phyloP scores from a whole-genome alignment of 768 basidiomycete species.

The Tephrocybe rancida region DNA sequence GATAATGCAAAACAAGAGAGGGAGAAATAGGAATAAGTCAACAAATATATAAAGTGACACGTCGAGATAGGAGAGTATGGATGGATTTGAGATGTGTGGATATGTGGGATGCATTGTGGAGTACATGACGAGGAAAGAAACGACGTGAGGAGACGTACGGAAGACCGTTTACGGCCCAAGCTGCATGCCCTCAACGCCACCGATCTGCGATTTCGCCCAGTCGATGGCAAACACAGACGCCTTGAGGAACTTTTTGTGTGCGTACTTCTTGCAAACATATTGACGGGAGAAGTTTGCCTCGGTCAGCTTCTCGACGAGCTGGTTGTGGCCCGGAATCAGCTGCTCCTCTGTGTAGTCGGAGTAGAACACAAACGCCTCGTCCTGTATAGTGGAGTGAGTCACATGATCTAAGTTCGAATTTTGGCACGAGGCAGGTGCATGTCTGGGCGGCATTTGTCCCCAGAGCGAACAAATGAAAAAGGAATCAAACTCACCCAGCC shows the following conservation, averaged over 20 bases:
- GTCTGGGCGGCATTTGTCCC: neutral
- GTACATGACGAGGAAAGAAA: conserved; percentile 20
- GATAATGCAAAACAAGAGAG: conserved; percentile 13
- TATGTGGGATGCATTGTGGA: conserved; percentile 15
- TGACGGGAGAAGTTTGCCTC: conserved; percentile 80
- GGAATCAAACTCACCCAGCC: conserved; percentile 80
- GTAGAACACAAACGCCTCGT: conserved; percentile 89
- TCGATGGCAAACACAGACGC: conserved; percentile 79
- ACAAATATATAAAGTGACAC: conserved; percentile 22
- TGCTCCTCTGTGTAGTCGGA: conserved; percentile 92
- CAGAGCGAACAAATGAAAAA: conserved; percentile 12
- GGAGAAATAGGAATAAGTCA: conserved; percentile 20
- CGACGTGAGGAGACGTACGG: conserved; percentile 22
- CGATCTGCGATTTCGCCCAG: conserved; percentile 62
- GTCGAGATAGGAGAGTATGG: conserved; percentile 19
- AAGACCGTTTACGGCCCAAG: conserved; percentile 39
- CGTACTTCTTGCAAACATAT: conserved; percentile 95
- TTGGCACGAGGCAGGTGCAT: conserved; percentile 21
- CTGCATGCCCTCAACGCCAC: conserved; percentile 46
- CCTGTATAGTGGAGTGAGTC: conserved; percentile 54
- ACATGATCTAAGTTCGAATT: conserved; percentile 28
- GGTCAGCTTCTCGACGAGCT: conserved; percentile 82
- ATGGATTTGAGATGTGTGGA: conserved; percentile 12
- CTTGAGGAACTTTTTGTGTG: conserved; percentile 97
- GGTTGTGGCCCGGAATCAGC: conserved; percentile 75